phyloP scores from a whole-genome alignment of 1,139 yeast genomes.

The Debaryomyces psychrophilus region DNA sequence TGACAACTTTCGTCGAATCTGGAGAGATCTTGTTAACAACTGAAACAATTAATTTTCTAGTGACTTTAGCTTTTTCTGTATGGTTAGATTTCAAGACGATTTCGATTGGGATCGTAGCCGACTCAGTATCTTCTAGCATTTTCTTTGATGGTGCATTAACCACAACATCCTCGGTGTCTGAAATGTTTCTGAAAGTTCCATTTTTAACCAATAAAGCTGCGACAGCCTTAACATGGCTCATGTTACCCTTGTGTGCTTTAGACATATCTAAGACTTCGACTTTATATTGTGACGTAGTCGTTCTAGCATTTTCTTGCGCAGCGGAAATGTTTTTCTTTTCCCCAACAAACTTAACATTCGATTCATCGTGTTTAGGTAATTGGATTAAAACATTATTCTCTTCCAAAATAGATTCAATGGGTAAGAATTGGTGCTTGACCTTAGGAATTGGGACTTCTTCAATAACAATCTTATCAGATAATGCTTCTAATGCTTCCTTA shows the following conservation, averaged over 20 bases:
- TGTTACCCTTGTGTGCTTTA: conserved; percentile 82
- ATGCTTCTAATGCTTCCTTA: conserved; percentile 46
- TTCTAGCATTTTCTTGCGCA: conserved; percentile 66
- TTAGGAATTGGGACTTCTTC: conserved; percentile 49
- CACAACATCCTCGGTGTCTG: conserved; percentile 50
- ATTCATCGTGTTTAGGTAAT: conserved; percentile 51
- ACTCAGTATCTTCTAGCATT: conserved; percentile 23
- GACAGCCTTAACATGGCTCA: conserved; percentile 72
- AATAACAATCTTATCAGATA: conserved; percentile 39
- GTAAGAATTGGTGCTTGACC: conserved; percentile 49
- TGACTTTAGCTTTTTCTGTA: conserved; percentile 36
- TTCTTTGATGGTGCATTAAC: conserved; percentile 57
- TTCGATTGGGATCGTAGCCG: conserved; percentile 43
- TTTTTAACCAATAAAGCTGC: conserved; percentile 65
- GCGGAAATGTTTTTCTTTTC: conserved; percentile 52
- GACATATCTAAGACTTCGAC: conserved; percentile 80
- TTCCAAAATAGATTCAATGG: conserved; percentile 48
- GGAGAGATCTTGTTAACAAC: conserved; percentile 78
- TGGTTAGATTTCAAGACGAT: conserved; percentile 39
- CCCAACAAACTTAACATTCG: conserved; percentile 68
- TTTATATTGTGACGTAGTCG: conserved; percentile 49
- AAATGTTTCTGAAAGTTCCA: conserved; percentile 50
- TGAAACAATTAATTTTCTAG: conserved; percentile 69
- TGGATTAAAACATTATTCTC: conserved; percentile 64
- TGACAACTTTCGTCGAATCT: conserved; percentile 55